Base-by-base conservation (phyloP, 2,329 filamentous ascomycete species). In the Knufia petricola region DNA sequence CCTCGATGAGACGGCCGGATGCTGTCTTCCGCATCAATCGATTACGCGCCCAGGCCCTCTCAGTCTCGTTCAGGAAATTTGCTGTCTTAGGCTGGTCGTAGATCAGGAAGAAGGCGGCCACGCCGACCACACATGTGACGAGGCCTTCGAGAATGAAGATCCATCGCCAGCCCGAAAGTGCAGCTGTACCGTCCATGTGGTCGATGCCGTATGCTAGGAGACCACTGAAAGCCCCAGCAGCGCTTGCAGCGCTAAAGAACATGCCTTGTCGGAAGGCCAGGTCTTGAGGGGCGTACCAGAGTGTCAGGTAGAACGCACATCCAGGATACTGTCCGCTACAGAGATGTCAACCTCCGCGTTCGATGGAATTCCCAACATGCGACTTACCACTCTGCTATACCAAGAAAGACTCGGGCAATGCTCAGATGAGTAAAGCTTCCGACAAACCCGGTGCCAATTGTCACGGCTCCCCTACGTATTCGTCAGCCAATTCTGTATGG, bases 211-310 rank as follows among this genome's bases (percentile, higher is more conserved):
- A 75, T 1, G 75, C 74, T 0, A 77, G 60, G 15, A 77, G 59
- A 0, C 74, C 74, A 2, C 67, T 69, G 48, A 77, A 75, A 1
- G 72, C 72, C 21, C 74, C 72, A 1, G 74, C 73, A 30, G 75
- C 58, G 41, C 66, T 69, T 1, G 68, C 67, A 0, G 71, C 69
- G 48, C 67, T 69, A 59, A 73, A 74, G 60, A 71, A 68, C 1
- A 73, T 58, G 8, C 69, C 67, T 40, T 68, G 64, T 13, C 71
- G 64, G 48, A 62, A 62, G 37, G 72, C 70, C 0, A 64, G 61
- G 40, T 69, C 66, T 26, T 66, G 61, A 2, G 68, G 61, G 6
- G 64, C 63, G 43, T 73, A 73, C 69, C 69, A 73, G 51, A 69
- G 62, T 1, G 66, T 67, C 32, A 71, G 64, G 30, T 71, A 70